A percentile compares a stretch with the other conserved stretches of the same genome.
Evolutionary conservation across 2,329 filamentous ascomycete genomes (phyloP).

Genomic region (Scortechinia acanthostroma): DNA sequence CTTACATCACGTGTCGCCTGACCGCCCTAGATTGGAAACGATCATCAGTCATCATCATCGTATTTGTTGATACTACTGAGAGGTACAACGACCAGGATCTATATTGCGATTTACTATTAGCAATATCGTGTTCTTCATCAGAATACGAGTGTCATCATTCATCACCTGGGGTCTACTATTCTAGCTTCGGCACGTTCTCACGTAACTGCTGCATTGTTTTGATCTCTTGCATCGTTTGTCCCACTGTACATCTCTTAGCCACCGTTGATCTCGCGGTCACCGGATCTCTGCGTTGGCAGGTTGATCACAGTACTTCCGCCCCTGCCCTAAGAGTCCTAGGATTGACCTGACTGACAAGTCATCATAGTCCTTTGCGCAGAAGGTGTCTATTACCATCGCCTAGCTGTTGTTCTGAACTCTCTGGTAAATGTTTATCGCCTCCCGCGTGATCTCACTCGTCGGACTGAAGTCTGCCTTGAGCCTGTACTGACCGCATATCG

Average conservation of each 20-base stretch:
- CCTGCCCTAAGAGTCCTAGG: neutral
- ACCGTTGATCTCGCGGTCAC: neutral
- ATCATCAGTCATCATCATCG: too few species aligned
- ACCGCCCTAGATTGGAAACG: too few species aligned
- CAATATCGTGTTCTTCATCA: too few species aligned
- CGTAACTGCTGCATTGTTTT: too few species aligned
- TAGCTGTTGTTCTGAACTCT: neutral
- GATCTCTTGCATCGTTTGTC: neutral
- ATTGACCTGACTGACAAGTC: neutral
- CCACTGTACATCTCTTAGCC: neutral
- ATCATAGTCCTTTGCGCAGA: neutral
- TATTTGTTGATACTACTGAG: too few species aligned
- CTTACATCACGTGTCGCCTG: too few species aligned
- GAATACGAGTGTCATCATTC: too few species aligned
- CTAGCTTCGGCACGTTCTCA: too few species aligned
- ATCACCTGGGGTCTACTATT: too few species aligned
- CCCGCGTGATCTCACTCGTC: neutral
- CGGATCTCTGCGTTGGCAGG: constrained; percentile 2
- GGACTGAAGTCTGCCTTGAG: too few species aligned
- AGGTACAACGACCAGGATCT: neutral
- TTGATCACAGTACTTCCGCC: neutral
- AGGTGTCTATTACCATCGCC: neutral
- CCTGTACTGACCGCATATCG: neutral
- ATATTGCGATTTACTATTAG: neutral
- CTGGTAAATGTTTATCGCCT: neutral